phyloP scores from a whole-genome alignment of 257 asterid genomes.

The Primulina huaijiensis region DNA sequence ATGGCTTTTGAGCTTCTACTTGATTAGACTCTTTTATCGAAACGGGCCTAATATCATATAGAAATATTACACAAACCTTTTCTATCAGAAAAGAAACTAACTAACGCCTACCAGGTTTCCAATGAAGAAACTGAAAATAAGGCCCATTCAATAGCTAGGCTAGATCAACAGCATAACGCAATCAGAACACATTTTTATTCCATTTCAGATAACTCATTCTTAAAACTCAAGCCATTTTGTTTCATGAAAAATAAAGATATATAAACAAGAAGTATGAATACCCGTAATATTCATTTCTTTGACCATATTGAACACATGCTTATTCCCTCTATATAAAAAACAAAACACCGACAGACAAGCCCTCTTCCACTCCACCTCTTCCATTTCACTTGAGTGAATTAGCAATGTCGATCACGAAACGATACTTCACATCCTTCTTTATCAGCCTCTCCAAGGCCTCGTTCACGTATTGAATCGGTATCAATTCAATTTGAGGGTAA shows the following conservation, averaged over 20 bases:
- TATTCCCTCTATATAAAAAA: background rate
- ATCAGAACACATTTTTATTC: no score
- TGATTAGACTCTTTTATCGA: no score
- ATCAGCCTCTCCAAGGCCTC: slow-evolving; percentile 78
- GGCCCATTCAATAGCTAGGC: background rate
- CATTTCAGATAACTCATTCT: background rate
- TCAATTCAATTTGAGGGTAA: slow-evolving; percentile 69
- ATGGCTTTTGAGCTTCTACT: no score
- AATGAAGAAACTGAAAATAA: no score
- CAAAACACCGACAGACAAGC: background rate
- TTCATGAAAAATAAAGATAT: background rate
- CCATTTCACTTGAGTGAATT: slow-evolving; percentile 52
- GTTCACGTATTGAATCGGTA: slow-evolving; percentile 67
- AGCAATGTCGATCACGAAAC: slow-evolving; percentile 82
- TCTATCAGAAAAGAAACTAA: no score
- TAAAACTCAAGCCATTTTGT: background rate
- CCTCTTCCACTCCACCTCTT: background rate
- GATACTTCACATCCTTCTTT: slow-evolving; percentile 79
- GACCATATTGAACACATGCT: background rate
- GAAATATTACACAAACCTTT: no score
- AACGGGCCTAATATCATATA: no score
- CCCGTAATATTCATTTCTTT: background rate
- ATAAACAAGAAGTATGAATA: background rate
- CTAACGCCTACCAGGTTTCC: no score
- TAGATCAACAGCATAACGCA: background rate